Evolutionary conservation across 2,329 filamentous ascomycete genomes (phyloP), one percentile per base, ranked within the genome.

Genomic region (Geoglossum cookeanum): DNA sequence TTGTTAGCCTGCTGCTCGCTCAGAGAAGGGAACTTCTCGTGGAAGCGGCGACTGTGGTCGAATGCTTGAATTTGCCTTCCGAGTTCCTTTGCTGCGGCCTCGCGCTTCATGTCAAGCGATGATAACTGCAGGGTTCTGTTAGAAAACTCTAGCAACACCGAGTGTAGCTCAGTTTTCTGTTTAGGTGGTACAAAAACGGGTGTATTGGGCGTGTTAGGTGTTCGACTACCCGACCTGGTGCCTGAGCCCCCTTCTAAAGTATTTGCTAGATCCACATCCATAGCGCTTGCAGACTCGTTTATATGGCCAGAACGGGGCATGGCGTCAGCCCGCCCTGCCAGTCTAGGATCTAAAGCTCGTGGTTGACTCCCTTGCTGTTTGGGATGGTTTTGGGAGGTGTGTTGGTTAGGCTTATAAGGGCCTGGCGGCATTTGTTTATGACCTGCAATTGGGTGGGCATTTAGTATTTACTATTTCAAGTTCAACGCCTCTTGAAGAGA

Each of bases 1-100:
- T 44, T 55, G 13, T 55, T 39, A 29, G 8, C 32, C 45, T 54
- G 49, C 29, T 58, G 56, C 29, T 58, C 56, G 15, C 29, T 42
- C 11, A 58, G 56, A 15, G 52, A 30, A 22, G 49, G 47, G 37
- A 57, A 58, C 6, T 17, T 54, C 6, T 27, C 33, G 32, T 58
- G 56, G 15, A 44, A 49, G n/a, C 37, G 29, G 22, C 52, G 56
- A 35, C 56, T 55, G 29, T 48, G 32, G 2, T 58, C 37, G 32
- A 55, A 58, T 17, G 39, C 49, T 42, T 6, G 15, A 27, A n/a
- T 30, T 13, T 44, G 30, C 35, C 22, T 39, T 33, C 15, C 33
- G 7, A 58, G 30, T 45, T 57, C 55, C 45, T 52, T 57, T 27
- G 13, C 32, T n/a, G 56, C 56, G 4, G 27, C 37, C 8, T 58